phyloP scores from a whole-genome alignment of 495 filamentous ascomycete genomes.

The Terfezia boudieri region DNA sequence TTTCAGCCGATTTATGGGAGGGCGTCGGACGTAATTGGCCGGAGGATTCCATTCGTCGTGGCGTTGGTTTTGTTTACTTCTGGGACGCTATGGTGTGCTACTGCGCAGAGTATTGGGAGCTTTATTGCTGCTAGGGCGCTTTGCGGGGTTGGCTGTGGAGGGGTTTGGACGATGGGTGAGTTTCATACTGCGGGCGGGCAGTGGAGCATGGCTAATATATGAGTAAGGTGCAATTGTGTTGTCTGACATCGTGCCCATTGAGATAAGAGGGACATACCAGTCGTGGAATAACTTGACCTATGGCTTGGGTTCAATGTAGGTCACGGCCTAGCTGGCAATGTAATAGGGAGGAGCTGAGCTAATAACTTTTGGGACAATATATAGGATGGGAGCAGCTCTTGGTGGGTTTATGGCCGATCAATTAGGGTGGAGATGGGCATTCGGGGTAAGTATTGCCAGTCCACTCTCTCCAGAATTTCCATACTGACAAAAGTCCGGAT shows the following conservation, averaged over 20 bases:
- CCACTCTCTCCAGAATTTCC: not conserved
- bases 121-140: conserved; percentile 53
- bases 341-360: not conserved
- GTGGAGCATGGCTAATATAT: not conserved
- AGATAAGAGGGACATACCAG: conserved; percentile 52
- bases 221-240: conserved; percentile 36
- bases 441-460: conserved; percentile 25
- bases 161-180: conserved; percentile 43
- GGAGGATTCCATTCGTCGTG: conserved; percentile 46
- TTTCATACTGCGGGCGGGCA: not conserved
- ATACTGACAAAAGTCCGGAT: not conserved
- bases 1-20: conserved; percentile 54
- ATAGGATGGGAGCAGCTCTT: conserved; percentile 37
- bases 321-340: not conserved
- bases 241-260: conserved; percentile 53
- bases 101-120: conserved; percentile 44
- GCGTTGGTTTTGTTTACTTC: conserved; percentile 39
- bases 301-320: conserved; percentile 27
- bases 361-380: not conserved
- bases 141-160: conserved; percentile 53
- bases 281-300: conserved; percentile 52
- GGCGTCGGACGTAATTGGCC: conserved; percentile 47
- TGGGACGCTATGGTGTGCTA: conserved; percentile 49
- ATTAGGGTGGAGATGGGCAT: conserved; percentile 54
- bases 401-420: conserved; percentile 52